A percentile compares a stretch with the other conserved stretches of the same genome.
Evolutionary conservation across 2,329 filamentous ascomycete genomes (phyloP).

Genomic region (Trichoderma koningii): DNA sequence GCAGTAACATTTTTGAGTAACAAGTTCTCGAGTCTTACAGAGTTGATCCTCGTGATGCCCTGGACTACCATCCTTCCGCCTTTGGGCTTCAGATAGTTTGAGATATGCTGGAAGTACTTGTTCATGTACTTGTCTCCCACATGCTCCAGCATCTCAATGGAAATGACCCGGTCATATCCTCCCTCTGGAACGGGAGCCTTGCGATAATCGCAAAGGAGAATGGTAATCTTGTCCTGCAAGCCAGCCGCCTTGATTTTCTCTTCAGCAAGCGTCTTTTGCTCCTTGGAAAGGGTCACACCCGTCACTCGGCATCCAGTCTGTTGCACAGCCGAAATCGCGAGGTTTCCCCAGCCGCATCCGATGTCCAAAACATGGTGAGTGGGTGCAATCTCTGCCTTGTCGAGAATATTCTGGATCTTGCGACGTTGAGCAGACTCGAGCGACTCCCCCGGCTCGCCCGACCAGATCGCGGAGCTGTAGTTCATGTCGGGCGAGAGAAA

Average conservation of each 20-base stretch:
- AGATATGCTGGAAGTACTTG: constrained; percentile 66
- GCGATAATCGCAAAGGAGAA: constrained; percentile 69
- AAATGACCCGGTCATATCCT: constrained; percentile 69
- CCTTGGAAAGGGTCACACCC: constrained; percentile 65
- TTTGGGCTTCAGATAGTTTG: constrained; percentile 63
- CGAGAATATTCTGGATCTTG: constrained; percentile 67
- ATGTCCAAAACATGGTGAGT: constrained; percentile 72
- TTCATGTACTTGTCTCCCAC: constrained; percentile 67
- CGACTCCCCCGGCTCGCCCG: constrained; percentile 47
- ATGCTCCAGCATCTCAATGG: constrained; percentile 76
- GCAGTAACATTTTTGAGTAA: not conserved
- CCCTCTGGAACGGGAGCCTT: constrained; percentile 55
- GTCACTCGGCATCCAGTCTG: constrained; percentile 68
- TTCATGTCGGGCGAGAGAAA: constrained; percentile 29
- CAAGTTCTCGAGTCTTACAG: not conserved
- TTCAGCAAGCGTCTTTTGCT: constrained; percentile 69
- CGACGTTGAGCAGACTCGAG: constrained; percentile 66
- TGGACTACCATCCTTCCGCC: constrained; percentile 70
- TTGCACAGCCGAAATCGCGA: constrained; percentile 68
- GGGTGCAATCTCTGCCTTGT: constrained; percentile 61
- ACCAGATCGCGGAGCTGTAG: constrained; percentile 29
- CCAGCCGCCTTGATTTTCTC: constrained; percentile 63
- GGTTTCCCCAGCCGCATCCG: constrained; percentile 73
- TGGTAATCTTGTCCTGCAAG: constrained; percentile 59
- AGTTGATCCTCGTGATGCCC: constrained; percentile 64